Evolutionary conservation across 768 basidiomycete species (phyloP).

Genomic region (Macrolepiota fuliginosa): DNA sequence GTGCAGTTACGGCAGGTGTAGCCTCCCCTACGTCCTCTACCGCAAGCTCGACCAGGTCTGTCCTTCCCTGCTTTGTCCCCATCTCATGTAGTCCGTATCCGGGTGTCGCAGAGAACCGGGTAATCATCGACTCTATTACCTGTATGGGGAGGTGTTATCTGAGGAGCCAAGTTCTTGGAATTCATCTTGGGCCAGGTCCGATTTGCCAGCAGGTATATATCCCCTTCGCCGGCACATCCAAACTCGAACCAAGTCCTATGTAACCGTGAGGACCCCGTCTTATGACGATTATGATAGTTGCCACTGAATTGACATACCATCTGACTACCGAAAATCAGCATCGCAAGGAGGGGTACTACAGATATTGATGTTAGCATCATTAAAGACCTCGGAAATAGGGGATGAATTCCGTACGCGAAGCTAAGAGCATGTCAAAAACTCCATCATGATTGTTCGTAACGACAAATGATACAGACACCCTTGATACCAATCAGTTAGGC

Average conservation of each 20-base stretch:
- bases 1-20: background rate
- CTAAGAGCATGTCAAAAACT: constrained; percentile 23
- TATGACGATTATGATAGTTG: background rate
- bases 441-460: constrained; percentile 19
- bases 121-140: background rate
- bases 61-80: too few relatives aligned
- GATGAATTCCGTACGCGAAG: constrained; percentile 16
- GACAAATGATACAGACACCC: constrained; percentile 21
- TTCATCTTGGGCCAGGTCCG: background rate
- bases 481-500: background rate
- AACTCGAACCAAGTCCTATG: constrained; percentile 3
- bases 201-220: background rate
- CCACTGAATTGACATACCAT: constrained; percentile 13
- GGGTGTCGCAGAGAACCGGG: too few relatives aligned
- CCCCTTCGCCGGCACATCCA: background rate
- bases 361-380: background rate
- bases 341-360: constrained; percentile 23
- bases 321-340: constrained; percentile 25
- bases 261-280: background rate
- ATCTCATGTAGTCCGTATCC: too few relatives aligned
- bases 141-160: background rate
- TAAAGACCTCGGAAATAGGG: background rate
- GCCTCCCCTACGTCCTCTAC: background rate
- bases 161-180: background rate
- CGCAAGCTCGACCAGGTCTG: background rate